These are phyloP conservation scores for Hypoxylon sp. DNA, from an alignment of 2,329 filamentous ascomycete genomes.

Conservation along the genomic window DNA sequence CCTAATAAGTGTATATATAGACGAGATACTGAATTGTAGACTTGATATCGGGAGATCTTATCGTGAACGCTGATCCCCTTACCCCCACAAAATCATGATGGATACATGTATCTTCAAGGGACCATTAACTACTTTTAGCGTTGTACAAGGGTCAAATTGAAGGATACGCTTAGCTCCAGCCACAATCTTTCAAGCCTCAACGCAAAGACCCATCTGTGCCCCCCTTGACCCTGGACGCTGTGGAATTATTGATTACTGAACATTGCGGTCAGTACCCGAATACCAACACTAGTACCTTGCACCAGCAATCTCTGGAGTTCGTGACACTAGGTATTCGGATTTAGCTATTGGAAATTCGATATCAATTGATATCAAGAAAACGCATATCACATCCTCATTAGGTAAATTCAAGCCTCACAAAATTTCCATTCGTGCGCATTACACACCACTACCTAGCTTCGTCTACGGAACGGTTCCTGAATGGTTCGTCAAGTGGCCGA, in stretches of 20 bases:
- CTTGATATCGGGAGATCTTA: background rate
- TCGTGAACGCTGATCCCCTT: background rate
- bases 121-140: too few relatives aligned
- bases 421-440: background rate
- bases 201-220: conserved; percentile 8
- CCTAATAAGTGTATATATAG: background rate
- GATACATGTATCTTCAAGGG: too few relatives aligned
- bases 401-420: conserved; percentile 14
- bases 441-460: conserved; percentile 21
- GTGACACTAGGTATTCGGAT: conserved; percentile 28
- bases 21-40: background rate
- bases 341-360: conserved; percentile 23
- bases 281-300: background rate
- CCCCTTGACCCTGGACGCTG: background rate
- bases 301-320: conserved; percentile 28
- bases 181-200: conserved; percentile 1
- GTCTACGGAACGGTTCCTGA: conserved; percentile 13
- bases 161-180: background rate
- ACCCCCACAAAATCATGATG: background rate
- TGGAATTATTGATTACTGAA: conserved; percentile 40
- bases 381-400: conserved; percentile 9
- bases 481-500: conserved; percentile 15
- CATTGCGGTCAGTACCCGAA: conserved; percentile 18
- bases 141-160: too few relatives aligned
- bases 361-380: conserved; percentile 7